phyloP scores from a whole-genome alignment of 257 asterid genomes.

The Solanum megistacrolobum region DNA sequence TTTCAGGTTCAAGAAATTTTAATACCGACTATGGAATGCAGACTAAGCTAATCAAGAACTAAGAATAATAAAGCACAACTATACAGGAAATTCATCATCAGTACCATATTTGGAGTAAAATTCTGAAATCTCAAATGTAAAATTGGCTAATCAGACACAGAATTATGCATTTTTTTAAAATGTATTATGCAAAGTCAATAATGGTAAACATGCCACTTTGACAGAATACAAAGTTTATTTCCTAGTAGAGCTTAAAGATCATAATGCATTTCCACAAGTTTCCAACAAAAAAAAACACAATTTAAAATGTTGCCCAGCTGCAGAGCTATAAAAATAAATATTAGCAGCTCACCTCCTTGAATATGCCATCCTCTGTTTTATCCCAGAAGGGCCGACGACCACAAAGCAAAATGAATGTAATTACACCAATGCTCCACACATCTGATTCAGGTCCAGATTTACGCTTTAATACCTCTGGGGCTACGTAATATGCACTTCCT shows the following conservation, averaged over 20 bases:
- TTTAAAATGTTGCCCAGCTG: background rate
- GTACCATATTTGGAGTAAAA: background rate
- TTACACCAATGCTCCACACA: constrained; percentile 83
- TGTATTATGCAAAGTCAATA: background rate
- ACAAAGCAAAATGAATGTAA: constrained; percentile 70
- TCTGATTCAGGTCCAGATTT: constrained; percentile 75
- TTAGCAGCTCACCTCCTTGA: constrained; percentile 22
- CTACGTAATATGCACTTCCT: constrained; percentile 79
- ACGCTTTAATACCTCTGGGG: constrained; percentile 69
- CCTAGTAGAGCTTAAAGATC: background rate
- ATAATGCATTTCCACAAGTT: background rate
- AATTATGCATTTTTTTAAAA: background rate
- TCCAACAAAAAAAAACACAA: background rate
- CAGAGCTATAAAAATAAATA: background rate
- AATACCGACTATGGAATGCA: background rate
- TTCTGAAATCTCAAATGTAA: background rate
- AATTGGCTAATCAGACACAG: background rate
- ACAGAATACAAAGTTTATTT: background rate
- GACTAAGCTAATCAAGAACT: background rate
- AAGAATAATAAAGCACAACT: background rate
- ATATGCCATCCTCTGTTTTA: constrained; percentile 69
- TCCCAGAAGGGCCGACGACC: constrained; percentile 85
- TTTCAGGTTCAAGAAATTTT: background rate
- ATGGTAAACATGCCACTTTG: background rate
- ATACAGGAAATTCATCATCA: background rate